phyloP scores from a whole-genome alignment of 257 asterid genomes.

The Ligustrum vulgare region DNA sequence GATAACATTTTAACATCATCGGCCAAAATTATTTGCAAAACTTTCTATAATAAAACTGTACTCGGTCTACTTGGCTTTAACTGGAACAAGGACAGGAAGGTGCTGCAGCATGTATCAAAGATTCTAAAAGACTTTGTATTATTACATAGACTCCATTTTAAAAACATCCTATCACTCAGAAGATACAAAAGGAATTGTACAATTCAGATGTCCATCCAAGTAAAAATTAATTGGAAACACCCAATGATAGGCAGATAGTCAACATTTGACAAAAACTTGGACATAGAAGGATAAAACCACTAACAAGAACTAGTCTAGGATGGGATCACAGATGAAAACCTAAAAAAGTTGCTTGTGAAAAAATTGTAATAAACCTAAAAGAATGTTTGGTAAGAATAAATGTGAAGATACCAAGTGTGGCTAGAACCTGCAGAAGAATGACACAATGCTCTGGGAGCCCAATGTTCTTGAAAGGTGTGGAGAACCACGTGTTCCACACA shows the following conservation, averaged over 20 bases:
- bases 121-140: neutral
- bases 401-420: constrained; percentile 43
- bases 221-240: neutral
- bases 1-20: neutral
- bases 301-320: neutral
- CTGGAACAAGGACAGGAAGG: neutral
- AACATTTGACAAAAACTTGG: no score
- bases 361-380: neutral
- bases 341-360: neutral
- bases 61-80: neutral
- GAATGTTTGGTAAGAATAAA: constrained; percentile 23
- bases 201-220: neutral
- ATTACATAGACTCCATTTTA: neutral
- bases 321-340: neutral
- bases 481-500: constrained; percentile 97
- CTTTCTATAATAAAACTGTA: neutral
- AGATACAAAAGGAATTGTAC: neutral
- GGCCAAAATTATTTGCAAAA: neutral
- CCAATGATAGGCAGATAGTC: neutral
- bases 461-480: constrained; percentile 74
- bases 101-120: neutral
- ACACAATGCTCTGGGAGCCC: constrained; percentile 93
- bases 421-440: constrained; percentile 85
- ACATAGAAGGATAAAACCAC: neutral
- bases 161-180: neutral